These are phyloP conservation scores for Meira nashicola DNA, from an alignment of 1,284 basidiomycete species.

Conservation along the genomic window DNA sequence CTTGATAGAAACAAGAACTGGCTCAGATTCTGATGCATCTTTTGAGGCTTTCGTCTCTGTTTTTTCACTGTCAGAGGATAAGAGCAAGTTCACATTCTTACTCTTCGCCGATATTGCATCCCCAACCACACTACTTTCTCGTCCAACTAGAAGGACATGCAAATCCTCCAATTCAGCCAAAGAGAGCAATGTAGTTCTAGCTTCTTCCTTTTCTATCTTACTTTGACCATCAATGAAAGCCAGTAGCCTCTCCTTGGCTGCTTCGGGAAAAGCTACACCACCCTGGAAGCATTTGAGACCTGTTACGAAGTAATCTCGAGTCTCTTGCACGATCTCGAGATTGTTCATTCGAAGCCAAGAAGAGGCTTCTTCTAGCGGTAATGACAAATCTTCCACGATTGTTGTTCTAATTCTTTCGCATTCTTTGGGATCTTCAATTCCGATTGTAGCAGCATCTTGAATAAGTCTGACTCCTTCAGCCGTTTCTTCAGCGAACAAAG, in stretches of 20 bases:
- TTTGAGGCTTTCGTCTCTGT: no score
- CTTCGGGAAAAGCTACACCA: slow-evolving; percentile 22
- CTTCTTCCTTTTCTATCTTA: slow-evolving; percentile 24
- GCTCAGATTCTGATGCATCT: no score
- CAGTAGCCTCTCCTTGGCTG: slow-evolving; percentile 34
- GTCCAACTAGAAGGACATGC: slow-evolving; percentile 15
- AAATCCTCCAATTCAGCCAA: slow-evolving; percentile 40
- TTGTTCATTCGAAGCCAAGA: slow-evolving; percentile 51
- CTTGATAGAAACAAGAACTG: no score
- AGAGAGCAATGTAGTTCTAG: slow-evolving; percentile 36
- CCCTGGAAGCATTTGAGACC: slow-evolving; percentile 33
- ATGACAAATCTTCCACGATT: slow-evolving; percentile 19
- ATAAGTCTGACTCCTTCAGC: slow-evolving; percentile 37
- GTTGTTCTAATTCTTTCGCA: slow-evolving; percentile 20
- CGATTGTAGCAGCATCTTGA: slow-evolving; percentile 19
- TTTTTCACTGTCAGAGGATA: no score
- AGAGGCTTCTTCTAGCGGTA: slow-evolving; percentile 39
- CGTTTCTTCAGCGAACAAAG: slow-evolving; percentile 45
- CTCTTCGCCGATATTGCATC: no score
- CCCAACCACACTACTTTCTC: no score
- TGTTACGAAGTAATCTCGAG: slow-evolving; percentile 38
- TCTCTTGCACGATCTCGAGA: slow-evolving; percentile 45
- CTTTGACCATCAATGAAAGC: slow-evolving; percentile 43
- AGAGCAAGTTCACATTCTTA: no score
- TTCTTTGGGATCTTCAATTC: slow-evolving; percentile 13